phyloP scores from a whole-genome alignment of 768 basidiomycete genomes.

The Fistulinella prunicolor region DNA sequence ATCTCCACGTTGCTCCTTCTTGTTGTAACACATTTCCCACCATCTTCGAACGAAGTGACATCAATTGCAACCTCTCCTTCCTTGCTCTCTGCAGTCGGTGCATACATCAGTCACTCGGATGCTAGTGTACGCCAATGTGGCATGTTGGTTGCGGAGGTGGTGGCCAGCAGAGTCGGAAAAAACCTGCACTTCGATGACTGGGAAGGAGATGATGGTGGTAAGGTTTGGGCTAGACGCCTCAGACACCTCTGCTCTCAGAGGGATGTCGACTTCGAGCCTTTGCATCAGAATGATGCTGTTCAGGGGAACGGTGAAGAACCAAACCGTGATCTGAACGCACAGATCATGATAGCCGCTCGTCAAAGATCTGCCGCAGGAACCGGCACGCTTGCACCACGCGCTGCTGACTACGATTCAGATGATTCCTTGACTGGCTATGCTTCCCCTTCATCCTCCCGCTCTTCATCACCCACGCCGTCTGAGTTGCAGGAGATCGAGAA shows the following conservation, averaged over 20 bases:
- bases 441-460: slow-evolving; percentile 62
- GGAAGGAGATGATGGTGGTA: slow-evolving; percentile 71
- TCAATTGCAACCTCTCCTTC: slow-evolving; percentile 50
- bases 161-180: slow-evolving; percentile 60
- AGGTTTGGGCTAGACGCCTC: slow-evolving; percentile 60
- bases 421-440: slow-evolving; percentile 80
- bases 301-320: slow-evolving; percentile 7
- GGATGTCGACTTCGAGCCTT: slow-evolving; percentile 49
- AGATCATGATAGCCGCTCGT: slow-evolving; percentile 4
- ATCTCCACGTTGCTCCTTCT: slow-evolving; percentile 70
- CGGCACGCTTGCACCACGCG: slow-evolving; percentile 10
- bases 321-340: slow-evolving; percentile 14
- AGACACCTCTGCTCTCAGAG: slow-evolving; percentile 48
- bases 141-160: slow-evolving; percentile 87
- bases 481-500: slow-evolving; percentile 81
- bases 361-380: neutral
- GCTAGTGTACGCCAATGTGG: slow-evolving; percentile 78
- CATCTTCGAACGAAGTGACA: slow-evolving; percentile 43
- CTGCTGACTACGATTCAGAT: slow-evolving; percentile 65
- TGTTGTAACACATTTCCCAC: slow-evolving; percentile 56
- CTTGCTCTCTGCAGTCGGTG: slow-evolving; percentile 67
- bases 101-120: slow-evolving; percentile 79
- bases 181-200: slow-evolving; percentile 78
- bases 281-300: slow-evolving; percentile 11
- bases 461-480: slow-evolving; percentile 75